Evolutionary conservation across 345 rosid species (phyloP).

Genomic region (Rhizophora mangle): DNA sequence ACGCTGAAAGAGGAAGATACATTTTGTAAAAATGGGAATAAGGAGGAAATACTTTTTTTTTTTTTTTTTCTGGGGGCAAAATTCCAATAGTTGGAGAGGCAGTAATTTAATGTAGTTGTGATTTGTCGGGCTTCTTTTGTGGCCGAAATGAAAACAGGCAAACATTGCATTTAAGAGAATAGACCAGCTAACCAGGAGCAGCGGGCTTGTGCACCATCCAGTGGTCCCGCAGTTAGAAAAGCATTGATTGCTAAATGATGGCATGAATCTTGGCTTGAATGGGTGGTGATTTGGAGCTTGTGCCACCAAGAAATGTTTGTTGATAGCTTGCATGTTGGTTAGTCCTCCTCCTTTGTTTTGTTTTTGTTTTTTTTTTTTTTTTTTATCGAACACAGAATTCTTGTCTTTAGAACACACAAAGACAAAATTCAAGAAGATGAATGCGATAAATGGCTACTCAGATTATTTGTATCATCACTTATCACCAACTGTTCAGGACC

Average conservation of each 20-base stretch:
- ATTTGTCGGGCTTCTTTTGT: constrained; percentile 14
- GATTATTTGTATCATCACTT: no score
- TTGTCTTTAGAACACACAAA: background rate
- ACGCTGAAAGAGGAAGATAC: constrained; percentile 17
- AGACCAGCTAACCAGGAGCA: constrained; percentile 23
- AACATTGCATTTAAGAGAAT: constrained; percentile 16
- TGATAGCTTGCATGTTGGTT: background rate
- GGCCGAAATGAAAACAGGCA: constrained; percentile 17
- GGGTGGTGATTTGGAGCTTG: background rate
- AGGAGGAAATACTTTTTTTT: constrained; percentile 4
- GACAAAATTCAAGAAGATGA: background rate
- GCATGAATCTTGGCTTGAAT: background rate
- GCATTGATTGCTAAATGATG: background rate
- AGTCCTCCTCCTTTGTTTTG: background rate
- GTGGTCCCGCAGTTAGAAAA: constrained; percentile 18
- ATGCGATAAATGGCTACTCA: no score
- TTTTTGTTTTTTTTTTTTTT: no score
- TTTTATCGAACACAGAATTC: no score
- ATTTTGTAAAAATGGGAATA: constrained; percentile 8
- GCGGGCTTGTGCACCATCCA: constrained; percentile 11
- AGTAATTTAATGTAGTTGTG: background rate
- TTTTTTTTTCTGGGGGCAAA: constrained; percentile 11
- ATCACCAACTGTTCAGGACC: no score
- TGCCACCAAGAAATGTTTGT: background rate
- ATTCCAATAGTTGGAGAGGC: constrained; percentile 5